Conservation (phyloP, 352 stramenopile species). For the Saprolegnia parasitica region DNA sequence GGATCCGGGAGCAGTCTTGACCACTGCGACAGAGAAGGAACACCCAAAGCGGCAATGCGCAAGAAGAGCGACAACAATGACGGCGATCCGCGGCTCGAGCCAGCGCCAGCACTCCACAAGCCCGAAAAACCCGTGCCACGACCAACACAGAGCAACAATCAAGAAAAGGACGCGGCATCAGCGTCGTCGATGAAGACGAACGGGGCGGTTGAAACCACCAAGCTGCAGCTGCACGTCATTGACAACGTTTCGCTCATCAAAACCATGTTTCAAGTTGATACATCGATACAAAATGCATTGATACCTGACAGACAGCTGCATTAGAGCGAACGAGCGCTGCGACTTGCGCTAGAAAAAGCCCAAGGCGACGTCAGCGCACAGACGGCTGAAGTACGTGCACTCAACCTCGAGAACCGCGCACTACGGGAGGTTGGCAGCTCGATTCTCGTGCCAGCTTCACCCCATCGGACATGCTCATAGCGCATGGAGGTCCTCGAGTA, state of each 20-base stretch:
- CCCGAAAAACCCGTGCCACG: too few relatives aligned
- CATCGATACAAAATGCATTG: not conserved
- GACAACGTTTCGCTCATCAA: constrained; percentile 61
- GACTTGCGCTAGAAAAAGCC: constrained; percentile 30
- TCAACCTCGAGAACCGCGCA: constrained; percentile 54
- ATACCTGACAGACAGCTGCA: constrained; percentile 31
- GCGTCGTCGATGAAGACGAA: not conserved
- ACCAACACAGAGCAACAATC: not conserved
- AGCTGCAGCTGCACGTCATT: constrained; percentile 50
- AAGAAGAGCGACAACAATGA: not conserved
- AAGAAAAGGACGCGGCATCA: not conserved
- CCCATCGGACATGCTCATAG: not conserved
- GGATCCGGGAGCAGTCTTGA: too few relatives aligned
- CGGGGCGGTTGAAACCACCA: not conserved
- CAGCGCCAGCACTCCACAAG: not conserved
- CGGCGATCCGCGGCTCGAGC: not conserved
- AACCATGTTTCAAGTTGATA: constrained; percentile 16
- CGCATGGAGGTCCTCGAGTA: constrained; percentile 54
- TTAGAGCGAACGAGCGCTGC: constrained; percentile 43
- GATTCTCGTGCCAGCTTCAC: not conserved
- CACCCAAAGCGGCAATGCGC: too few relatives aligned
- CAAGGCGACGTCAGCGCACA: constrained; percentile 33
- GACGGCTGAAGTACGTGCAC: constrained; percentile 38
- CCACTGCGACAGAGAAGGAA: too few relatives aligned
- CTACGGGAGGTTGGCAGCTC: constrained; percentile 38